Conservation (phyloP, 495 filamentous ascomycete genomes). For the Pseudevernia furfuracea region DNA sequence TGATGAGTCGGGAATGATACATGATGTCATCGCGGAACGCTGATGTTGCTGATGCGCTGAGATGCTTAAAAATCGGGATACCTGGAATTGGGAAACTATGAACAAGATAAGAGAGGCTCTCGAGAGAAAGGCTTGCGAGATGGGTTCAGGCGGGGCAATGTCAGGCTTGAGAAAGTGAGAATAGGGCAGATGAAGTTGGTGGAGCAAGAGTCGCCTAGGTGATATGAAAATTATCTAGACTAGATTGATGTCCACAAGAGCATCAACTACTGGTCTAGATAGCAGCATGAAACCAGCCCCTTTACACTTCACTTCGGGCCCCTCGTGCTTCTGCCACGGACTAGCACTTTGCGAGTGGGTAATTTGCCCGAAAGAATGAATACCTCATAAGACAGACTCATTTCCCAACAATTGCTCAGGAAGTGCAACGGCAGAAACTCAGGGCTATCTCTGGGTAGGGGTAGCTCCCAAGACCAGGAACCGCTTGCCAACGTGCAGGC, state of each 20-base stretch:
- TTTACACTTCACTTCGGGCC: neutral
- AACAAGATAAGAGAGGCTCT: neutral
- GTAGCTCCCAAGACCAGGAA: conserved; percentile 3
- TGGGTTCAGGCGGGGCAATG: neutral
- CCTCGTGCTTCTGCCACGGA: neutral
- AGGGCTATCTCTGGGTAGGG: neutral
- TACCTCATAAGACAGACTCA: neutral
- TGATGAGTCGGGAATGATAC: neutral
- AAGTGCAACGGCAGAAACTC: conserved; percentile 7
- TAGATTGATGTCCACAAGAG: neutral
- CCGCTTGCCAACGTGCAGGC: neutral
- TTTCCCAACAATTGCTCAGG: conserved; percentile 2
- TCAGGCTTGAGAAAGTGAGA: neutral
- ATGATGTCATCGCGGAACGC: neutral
- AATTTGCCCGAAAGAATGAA: neutral
- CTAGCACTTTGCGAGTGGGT: neutral
- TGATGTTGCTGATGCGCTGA: neutral
- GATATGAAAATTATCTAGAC: neutral
- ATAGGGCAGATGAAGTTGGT: neutral
- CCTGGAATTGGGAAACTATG: neutral
- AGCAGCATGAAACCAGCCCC: neutral
- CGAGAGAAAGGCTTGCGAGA: neutral
- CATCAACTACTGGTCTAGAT: neutral
- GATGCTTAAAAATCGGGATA: neutral
- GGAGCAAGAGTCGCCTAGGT: neutral